Evolutionary conservation across 495 filamentous ascomycete genomes (phyloP).

Genomic region (Podospora comata): DNA sequence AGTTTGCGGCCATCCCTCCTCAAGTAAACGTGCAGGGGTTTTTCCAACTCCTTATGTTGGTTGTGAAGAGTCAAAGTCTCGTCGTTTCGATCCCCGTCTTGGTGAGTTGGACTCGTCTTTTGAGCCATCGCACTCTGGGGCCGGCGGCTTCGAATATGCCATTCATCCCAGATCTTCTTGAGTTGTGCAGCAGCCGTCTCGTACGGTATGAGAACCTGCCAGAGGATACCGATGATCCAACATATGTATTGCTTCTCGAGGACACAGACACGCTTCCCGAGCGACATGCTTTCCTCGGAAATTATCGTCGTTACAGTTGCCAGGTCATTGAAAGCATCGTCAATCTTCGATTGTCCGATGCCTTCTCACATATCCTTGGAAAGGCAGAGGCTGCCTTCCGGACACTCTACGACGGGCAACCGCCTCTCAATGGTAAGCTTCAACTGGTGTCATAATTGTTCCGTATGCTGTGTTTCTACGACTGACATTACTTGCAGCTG

Average conservation of each 20-base stretch:
- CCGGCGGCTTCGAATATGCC: constrained; percentile 61
- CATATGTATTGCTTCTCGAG: constrained; percentile 76
- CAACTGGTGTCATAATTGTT: neutral
- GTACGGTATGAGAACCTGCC: constrained; percentile 83
- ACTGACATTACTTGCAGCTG: constrained; percentile 49
- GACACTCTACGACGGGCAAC: constrained; percentile 67
- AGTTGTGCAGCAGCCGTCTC: constrained; percentile 71
- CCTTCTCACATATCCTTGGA: constrained; percentile 77
- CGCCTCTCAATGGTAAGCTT: constrained; percentile 64
- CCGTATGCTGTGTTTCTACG: neutral
- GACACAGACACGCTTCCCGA: constrained; percentile 96
- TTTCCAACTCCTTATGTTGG: constrained; percentile 70
- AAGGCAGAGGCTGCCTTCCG: constrained; percentile 70
- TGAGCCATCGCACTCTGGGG: constrained; percentile 63
- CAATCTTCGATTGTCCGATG: constrained; percentile 73
- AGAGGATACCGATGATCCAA: constrained; percentile 73
- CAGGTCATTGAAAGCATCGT: constrained; percentile 82
- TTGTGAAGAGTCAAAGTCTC: constrained; percentile 81
- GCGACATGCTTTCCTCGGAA: constrained; percentile 93
- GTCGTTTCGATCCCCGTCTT: constrained; percentile 88
- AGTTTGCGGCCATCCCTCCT: constrained; percentile 56
- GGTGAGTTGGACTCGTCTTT: constrained; percentile 81
- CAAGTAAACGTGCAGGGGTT: constrained; percentile 66
- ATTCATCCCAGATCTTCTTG: constrained; percentile 71
- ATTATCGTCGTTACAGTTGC: constrained; percentile 86